Evolutionary conservation across 2,329 filamentous ascomycete species (phyloP).

Genomic region (Xylariales sp.): DNA sequence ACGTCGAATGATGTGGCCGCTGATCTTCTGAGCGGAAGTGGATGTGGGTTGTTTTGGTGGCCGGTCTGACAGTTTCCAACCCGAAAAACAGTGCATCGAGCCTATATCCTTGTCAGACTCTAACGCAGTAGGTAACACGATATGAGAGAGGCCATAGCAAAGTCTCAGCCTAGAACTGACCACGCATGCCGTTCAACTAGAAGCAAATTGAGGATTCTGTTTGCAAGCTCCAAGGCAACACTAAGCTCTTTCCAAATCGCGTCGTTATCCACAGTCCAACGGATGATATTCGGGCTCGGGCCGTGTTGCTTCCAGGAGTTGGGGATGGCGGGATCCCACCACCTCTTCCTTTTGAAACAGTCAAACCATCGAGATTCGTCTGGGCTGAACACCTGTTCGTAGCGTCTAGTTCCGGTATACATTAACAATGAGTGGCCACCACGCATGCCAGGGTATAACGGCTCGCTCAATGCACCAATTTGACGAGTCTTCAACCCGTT

Average conservation of each 20-base stretch:
- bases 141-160: too few relatives aligned
- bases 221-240: not conserved
- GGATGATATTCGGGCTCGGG: not conserved
- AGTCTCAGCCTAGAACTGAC: too few relatives aligned
- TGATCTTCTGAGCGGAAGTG: not conserved
- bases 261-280: too few relatives aligned
- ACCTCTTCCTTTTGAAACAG: not conserved
- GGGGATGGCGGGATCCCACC: not conserved
- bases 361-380: not conserved
- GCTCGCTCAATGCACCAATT: not conserved
- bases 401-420: too few relatives aligned
- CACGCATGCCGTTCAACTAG: not conserved
- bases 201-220: not conserved
- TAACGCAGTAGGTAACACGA: too few relatives aligned
- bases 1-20: not conserved
- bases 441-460: too few relatives aligned
- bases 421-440: too few relatives aligned
- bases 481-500: not conserved
- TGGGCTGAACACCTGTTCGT: not conserved
- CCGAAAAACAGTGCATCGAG: not conserved
- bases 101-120: too few relatives aligned
- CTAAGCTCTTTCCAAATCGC: not conserved
- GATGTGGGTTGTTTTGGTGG: not conserved
- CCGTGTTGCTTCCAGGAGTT: not conserved
- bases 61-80: too few relatives aligned